Evolutionary conservation across 2,329 filamentous ascomycete genomes (phyloP).

Genomic region (Cadophora sp.): DNA sequence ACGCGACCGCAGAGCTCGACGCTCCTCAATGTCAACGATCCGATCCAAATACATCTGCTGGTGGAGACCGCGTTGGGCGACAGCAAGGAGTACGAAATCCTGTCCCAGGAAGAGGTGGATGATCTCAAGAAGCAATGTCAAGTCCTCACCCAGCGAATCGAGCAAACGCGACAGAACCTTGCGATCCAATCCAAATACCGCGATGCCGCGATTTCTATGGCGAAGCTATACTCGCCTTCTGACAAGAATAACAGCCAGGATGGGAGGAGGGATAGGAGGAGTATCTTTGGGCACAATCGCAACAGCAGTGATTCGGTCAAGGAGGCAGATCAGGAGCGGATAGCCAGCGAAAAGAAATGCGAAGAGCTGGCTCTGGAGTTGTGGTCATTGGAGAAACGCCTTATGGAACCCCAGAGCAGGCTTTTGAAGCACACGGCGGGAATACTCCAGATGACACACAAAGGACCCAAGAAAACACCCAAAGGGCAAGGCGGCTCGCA

Average conservation of each 20-base stretch:
- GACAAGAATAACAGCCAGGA: conserved; percentile 58
- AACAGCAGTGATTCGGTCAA: conserved; percentile 50
- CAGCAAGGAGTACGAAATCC: conserved; percentile 81
- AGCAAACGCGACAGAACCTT: conserved; percentile 81
- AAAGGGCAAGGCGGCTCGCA: conserved; percentile 51
- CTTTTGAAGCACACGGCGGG: conserved; percentile 91
- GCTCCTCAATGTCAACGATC: conserved; percentile 69
- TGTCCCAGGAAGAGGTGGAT: conserved; percentile 92
- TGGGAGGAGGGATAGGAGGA: conserved; percentile 55
- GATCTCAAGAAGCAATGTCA: conserved; percentile 86
- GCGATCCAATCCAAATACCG: conserved; percentile 92
- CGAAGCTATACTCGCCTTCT: conserved; percentile 77
- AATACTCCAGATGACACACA: conserved; percentile 89
- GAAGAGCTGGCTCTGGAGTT: conserved; percentile 85
- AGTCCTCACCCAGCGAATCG: conserved; percentile 76
- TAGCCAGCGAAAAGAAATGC: conserved; percentile 78
- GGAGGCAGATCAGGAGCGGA: conserved; percentile 76
- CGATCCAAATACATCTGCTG: conserved; percentile 86
- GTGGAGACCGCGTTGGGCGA: conserved; percentile 93
- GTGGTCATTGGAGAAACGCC: conserved; percentile 77
- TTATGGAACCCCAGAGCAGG: conserved; percentile 75
- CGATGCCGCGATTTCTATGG: conserved; percentile 88
- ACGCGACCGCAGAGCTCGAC: conserved; percentile 61
- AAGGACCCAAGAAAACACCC: conserved; percentile 62
- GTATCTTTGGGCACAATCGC: conserved; percentile 53